Percentiles rank a stretch among this genome's conserved stretches.
These are phyloP conservation scores for Trichoderma lentiforme DNA, from an alignment of 2,329 filamentous ascomycete species.

Conservation along the genomic window DNA sequence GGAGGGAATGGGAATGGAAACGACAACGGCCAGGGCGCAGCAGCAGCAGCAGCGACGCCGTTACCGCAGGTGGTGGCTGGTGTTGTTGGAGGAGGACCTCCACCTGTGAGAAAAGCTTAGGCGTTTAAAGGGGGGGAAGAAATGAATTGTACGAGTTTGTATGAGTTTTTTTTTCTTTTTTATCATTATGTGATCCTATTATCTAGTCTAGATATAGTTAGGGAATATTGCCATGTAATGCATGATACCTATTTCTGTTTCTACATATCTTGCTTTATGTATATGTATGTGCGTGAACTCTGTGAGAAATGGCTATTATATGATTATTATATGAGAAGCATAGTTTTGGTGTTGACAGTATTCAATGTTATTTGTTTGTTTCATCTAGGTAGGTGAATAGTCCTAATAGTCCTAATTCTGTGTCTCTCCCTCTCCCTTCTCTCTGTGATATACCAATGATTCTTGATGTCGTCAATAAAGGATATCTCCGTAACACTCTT, in stretches of 20 bases:
- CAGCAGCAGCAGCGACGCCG: neutral
- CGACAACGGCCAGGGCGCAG: neutral
- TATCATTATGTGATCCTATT: neutral
- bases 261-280: neutral
- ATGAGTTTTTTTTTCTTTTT: neutral
- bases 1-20: neutral
- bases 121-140: neutral
- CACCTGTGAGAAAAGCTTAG: neutral
- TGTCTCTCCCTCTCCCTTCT: neutral
- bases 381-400: neutral
- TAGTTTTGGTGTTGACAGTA: neutral
- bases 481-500: neutral
- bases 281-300: neutral
- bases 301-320: neutral
- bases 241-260: conserved; percentile 13
- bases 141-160: conserved; percentile 9
- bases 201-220: neutral
- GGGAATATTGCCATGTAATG: conserved; percentile 10
- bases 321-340: neutral
- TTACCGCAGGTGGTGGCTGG: conserved; percentile 3
- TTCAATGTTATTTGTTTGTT: neutral
- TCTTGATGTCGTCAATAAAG: neutral
- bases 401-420: neutral
- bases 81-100: neutral
- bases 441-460: neutral